Evolutionary conservation across 768 basidiomycete genomes (phyloP), one percentile per base, ranked within the genome.

Genomic region (Suillus brevipes): DNA sequence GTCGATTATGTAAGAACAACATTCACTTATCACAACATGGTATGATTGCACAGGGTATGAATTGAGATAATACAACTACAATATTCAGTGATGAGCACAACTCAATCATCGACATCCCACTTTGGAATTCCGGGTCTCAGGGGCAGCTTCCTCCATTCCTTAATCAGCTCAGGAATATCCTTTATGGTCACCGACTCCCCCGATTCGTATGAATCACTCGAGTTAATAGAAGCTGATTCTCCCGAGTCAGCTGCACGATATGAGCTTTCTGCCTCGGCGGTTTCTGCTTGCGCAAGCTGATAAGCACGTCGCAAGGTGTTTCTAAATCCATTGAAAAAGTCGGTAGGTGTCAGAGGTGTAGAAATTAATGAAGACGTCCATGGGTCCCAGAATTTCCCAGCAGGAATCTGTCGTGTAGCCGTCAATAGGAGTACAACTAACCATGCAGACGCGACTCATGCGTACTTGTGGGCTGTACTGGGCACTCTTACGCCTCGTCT

Each of bases 81-180:
- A 13, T 36, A 36, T 36, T 31, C 34, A 36, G 8, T 36, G 34
- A 6, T 8, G 31, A 31, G 34, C 12, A 3, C 16, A 9, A 18
- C 14, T 57, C 18, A 58, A 58, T 40, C 6, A 28, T 40, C 57
- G 16, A 63, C 16, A 28, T 74, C 72, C 75, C 75, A 76, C 61
- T 74, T 77, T 34, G 75, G 75, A 53, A 76, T 50, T 25, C 2
- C 49, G 25, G 23, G 49, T 13, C 49, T 50, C 13, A 14, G 14
- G 25, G 75, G 75, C 25, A 74, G 70, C 47, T 73, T 68, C 28
- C 73, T 70, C 74, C 74, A 73, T 6, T 63, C 62, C 31, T 67
- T 55, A 4, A 9, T 8, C 43, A 36, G 57, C 36, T 37, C 57
- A 58, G 23, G n/a, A 18, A 25, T 14, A 9, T 23, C 57, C 37